Evolutionary conservation across 2,329 filamentous ascomycete genomes (phyloP).

Genomic region (Cordyceps cicadae): DNA sequence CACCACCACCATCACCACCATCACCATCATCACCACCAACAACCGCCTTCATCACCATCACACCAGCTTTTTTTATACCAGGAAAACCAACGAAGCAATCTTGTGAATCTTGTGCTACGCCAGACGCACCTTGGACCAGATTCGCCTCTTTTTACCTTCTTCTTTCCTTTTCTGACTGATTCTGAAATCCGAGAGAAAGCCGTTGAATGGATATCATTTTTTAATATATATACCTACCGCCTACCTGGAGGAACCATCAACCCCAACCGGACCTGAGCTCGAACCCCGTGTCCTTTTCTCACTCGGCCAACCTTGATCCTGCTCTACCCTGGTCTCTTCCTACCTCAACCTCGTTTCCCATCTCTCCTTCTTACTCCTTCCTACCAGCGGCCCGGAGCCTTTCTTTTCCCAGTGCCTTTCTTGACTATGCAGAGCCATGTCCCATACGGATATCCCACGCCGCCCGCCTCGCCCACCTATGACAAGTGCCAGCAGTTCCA

Average conservation of each 20-base stretch:
- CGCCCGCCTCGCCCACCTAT: constrained; percentile 49
- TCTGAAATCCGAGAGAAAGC: not conserved
- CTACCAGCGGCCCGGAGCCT: constrained; percentile 18
- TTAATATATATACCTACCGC: not conserved
- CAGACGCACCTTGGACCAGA: not conserved
- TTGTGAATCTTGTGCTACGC: not conserved
- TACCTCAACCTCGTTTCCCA: not conserved
- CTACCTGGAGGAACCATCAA: not conserved
- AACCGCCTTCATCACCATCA: not conserved
- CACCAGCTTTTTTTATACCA: no score
- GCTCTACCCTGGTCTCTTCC: no score
- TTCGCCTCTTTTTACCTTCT: not conserved
- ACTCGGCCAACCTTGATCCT: not conserved
- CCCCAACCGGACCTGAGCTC: not conserved
- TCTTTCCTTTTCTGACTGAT: not conserved
- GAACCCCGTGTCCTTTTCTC: not conserved
- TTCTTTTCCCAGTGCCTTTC: constrained; percentile 21
- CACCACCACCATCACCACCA: not conserved
- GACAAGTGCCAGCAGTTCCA: constrained; percentile 39
- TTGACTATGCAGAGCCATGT: constrained; percentile 52
- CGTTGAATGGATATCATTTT: constrained; percentile 8
- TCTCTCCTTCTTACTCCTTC: not conserved
- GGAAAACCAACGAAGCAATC: not conserved
- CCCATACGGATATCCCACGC: constrained; percentile 48
- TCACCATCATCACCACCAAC: not conserved